Conservation (phyloP, 305 asterid species). For the Nicotiana rustica region DNA sequence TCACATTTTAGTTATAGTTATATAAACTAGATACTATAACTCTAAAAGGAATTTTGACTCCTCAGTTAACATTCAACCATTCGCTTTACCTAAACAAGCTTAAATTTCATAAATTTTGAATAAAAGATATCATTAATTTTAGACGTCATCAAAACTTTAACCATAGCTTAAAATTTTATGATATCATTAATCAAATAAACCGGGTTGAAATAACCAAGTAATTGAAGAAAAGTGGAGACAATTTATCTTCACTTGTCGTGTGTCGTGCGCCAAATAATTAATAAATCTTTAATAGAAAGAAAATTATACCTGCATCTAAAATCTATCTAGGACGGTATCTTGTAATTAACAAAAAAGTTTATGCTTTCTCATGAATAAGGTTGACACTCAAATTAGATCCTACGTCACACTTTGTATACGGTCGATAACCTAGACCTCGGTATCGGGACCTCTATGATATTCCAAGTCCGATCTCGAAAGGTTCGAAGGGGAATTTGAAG, state of each 20-base stretch:
- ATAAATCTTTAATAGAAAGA: neutral
- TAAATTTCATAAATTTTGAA: too few species aligned
- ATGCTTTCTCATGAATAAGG: neutral
- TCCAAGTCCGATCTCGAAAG: too few species aligned
- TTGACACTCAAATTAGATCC: slow-evolving; percentile 16
- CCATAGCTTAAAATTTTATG: neutral
- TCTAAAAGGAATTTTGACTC: too few species aligned
- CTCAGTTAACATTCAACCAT: too few species aligned
- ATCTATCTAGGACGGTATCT: neutral
- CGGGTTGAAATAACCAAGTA: neutral
- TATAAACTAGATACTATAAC: too few species aligned
- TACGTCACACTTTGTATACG: neutral
- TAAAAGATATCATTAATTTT: too few species aligned
- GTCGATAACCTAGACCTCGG: too few species aligned
- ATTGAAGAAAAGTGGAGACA: neutral
- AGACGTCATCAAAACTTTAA: neutral
- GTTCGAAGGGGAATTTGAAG: too few species aligned
- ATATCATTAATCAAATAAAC: neutral
- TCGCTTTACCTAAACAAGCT: too few species aligned
- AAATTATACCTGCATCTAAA: neutral
- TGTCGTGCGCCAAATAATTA: slow-evolving; percentile 18
- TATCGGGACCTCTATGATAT: too few species aligned
- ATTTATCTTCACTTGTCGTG: neutral
- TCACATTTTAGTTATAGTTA: too few species aligned
- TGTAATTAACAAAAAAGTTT: neutral